phyloP scores from a whole-genome alignment of 768 basidiomycete genomes.

The Gloeostereum incarnatum region DNA sequence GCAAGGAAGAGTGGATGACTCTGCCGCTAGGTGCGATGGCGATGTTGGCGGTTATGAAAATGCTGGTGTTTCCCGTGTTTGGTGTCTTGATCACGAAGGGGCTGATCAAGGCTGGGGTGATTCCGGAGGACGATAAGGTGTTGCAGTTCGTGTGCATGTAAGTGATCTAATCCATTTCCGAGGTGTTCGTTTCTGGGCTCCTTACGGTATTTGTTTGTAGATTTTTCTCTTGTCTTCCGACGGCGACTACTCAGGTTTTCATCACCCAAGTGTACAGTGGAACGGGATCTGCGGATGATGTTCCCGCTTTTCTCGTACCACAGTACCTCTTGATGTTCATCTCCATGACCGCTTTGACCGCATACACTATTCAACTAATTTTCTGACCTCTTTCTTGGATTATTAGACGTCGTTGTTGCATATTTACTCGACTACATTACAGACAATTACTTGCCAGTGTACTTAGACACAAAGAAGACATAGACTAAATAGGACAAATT shows the following conservation, averaged over 20 bases:
- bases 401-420: too few species aligned
- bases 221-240: constrained; percentile 52
- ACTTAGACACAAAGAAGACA: too few species aligned
- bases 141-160: constrained; percentile 66
- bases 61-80: constrained; percentile 49
- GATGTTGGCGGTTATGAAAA: constrained; percentile 40
- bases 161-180: constrained; percentile 15
- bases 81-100: constrained; percentile 49
- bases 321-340: constrained; percentile 46
- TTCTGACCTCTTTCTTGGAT: constrained; percentile 24
- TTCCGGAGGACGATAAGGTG: constrained; percentile 44
- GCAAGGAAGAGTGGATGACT: constrained; percentile 28
- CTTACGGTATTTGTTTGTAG: constrained; percentile 17
- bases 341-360: constrained; percentile 39
- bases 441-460: too few species aligned
- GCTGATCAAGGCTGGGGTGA: constrained; percentile 34
- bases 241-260: constrained; percentile 51
- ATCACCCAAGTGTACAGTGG: constrained; percentile 62
- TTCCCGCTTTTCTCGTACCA: constrained; percentile 55
- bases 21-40: constrained; percentile 45
- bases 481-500: too few species aligned
- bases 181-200: background rate
- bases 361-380: constrained; percentile 31
- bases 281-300: constrained; percentile 51
- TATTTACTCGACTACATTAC: too few species aligned